phyloP scores from a whole-genome alignment of 495 filamentous ascomycete species.

The Geoglossum glabrum region DNA sequence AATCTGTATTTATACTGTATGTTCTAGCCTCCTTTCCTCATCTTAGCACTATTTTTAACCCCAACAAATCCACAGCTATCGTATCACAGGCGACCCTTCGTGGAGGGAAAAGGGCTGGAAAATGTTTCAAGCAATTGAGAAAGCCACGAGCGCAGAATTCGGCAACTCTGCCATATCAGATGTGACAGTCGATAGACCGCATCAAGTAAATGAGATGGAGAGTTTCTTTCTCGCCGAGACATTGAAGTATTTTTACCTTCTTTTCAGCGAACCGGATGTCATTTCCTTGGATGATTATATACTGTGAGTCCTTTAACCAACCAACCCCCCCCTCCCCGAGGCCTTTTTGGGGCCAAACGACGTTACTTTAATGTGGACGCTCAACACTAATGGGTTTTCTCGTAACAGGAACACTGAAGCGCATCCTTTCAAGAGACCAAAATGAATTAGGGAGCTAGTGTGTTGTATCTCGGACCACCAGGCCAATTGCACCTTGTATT shows the following conservation, averaged over 20 bases:
- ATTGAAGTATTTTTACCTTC: slow-evolving; percentile 63
- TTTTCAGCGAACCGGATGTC: slow-evolving; percentile 49
- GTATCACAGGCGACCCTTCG: slow-evolving; percentile 56
- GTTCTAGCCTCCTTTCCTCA: background rate
- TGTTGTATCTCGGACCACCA: too few relatives aligned
- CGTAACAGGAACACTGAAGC: slow-evolving; percentile 24
- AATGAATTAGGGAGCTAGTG: background rate
- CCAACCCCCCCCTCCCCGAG: background rate
- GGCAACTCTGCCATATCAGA: slow-evolving; percentile 60
- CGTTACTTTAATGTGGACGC: background rate
- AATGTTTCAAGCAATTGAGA: slow-evolving; percentile 63
- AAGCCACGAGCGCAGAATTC: slow-evolving; percentile 40
- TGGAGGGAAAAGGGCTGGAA: slow-evolving; percentile 82
- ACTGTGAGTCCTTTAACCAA: slow-evolving; percentile 25
- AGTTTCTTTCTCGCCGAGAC: slow-evolving; percentile 57
- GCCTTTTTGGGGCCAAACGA: background rate
- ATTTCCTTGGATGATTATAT: slow-evolving; percentile 74
- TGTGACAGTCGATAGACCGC: slow-evolving; percentile 29
- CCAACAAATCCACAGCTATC: slow-evolving; percentile 20
- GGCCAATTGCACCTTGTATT: too few relatives aligned
- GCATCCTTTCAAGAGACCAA: slow-evolving; percentile 20
- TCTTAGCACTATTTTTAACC: background rate
- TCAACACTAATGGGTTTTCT: background rate
- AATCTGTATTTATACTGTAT: slow-evolving; percentile 86
- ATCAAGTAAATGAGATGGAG: slow-evolving; percentile 23